Percentiles rank a stretch among this genome's conserved stretches.
phyloP scores from a whole-genome alignment of 2,329 filamentous ascomycete species.

The Talaromyces sp. region DNA sequence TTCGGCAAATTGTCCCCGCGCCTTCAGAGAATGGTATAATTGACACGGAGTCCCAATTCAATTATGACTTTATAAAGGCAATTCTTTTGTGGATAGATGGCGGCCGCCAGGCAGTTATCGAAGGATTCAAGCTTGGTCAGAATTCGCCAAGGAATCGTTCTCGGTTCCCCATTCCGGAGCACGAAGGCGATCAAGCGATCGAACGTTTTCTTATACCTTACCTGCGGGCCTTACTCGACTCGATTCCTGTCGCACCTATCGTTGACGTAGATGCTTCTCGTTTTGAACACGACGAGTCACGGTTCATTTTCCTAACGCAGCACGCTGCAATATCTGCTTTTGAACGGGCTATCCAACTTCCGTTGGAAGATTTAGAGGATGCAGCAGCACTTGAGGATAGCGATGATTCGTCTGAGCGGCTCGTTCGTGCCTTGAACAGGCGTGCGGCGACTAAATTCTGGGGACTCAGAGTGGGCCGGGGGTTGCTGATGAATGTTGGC shows the following conservation, averaged over 20 bases:
- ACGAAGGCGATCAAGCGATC: conserved; percentile 51
- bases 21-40: conserved; percentile 41
- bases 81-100: conserved; percentile 61
- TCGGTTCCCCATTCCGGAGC: conserved; percentile 52
- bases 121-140: conserved; percentile 53
- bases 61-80: conserved; percentile 63
- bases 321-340: conserved; percentile 56
- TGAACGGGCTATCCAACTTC: conserved; percentile 50
- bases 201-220: conserved; percentile 58
- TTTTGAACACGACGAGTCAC: conserved; percentile 55
- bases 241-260: conserved; percentile 50
- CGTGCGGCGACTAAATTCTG: conserved; percentile 49
- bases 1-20: conserved; percentile 49
- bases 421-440: conserved; percentile 33
- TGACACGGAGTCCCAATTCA: conserved; percentile 50
- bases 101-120: conserved; percentile 52
- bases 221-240: conserved; percentile 51
- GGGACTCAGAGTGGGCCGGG: conserved; percentile 57
- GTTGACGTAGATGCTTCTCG: conserved; percentile 56
- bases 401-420: conserved; percentile 20
- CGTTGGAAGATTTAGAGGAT: conserved; percentile 50
- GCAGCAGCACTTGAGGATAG: conserved; percentile 28
- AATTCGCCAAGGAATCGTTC: conserved; percentile 38
- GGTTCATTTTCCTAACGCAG: conserved; percentile 52
- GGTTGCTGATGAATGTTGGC: conserved; percentile 56